phyloP scores from a whole-genome alignment of 257 asterid species.

The Lavandula angustifolia region DNA sequence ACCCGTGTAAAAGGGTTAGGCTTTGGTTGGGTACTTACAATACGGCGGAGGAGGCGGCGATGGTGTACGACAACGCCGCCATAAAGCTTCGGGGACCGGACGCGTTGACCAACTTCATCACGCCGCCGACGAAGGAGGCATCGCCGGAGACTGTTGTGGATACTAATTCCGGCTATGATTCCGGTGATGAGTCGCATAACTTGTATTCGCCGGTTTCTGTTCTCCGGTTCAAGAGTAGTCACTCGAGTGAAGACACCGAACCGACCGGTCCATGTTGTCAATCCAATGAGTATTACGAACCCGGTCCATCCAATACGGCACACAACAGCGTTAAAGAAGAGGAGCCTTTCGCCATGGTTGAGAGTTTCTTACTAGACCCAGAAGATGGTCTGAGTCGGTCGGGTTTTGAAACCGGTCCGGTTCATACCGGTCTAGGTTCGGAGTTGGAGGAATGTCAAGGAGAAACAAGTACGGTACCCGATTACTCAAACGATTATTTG shows the following conservation, averaged over 20 bases:
- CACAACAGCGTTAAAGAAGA: not conserved
- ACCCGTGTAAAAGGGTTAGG: slow-evolving; percentile 49
- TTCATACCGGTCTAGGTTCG: not conserved
- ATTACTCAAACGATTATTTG: slow-evolving; percentile 50
- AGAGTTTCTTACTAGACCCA: slow-evolving; percentile 16
- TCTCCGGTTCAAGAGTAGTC: slow-evolving; percentile 42
- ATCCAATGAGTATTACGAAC: slow-evolving; percentile 39
- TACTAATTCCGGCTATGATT: slow-evolving; percentile 57
- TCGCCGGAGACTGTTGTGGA: slow-evolving; percentile 21
- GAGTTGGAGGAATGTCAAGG: slow-evolving; percentile 55
- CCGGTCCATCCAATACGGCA: slow-evolving; percentile 20
- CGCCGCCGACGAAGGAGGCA: slow-evolving; percentile 31
- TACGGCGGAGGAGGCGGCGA: slow-evolving; percentile 72
- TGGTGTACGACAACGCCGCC: slow-evolving; percentile 75
- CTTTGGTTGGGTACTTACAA: slow-evolving; percentile 72
- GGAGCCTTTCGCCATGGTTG: slow-evolving; percentile 24
- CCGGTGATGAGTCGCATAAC: slow-evolving; percentile 55
- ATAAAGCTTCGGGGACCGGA: slow-evolving; percentile 62
- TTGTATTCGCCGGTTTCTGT: slow-evolving; percentile 56
- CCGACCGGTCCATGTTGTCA: slow-evolving; percentile 34
- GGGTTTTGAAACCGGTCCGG: slow-evolving; percentile 1
- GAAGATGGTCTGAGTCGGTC: slow-evolving; percentile 21
- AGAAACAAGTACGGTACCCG: slow-evolving; percentile 49
- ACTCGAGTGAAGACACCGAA: slow-evolving; percentile 35
- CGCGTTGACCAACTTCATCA: slow-evolving; percentile 53